phyloP scores from a whole-genome alignment of 768 basidiomycete genomes.

The Lactarius hengduanensis region DNA sequence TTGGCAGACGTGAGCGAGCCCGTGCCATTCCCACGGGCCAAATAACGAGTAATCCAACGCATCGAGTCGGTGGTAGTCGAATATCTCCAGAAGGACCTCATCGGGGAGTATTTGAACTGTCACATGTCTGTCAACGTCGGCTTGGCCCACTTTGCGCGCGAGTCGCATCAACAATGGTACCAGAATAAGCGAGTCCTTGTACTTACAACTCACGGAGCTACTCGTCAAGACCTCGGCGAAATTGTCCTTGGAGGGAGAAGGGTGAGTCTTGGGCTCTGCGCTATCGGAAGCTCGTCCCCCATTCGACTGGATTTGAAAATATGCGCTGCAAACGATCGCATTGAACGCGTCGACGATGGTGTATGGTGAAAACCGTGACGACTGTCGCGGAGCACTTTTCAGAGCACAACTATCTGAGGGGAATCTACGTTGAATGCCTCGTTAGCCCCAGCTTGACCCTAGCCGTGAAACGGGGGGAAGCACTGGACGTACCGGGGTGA shows the following conservation, averaged over 20 bases:
- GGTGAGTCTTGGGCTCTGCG: not conserved
- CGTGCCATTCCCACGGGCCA: constrained; percentile 23
- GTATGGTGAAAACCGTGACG: not conserved
- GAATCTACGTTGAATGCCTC: not conserved
- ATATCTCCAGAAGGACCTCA: constrained; percentile 22
- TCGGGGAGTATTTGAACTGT: constrained; percentile 17
- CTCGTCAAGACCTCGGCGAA: not conserved
- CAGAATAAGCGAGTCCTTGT: not conserved
- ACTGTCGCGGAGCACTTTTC: not conserved
- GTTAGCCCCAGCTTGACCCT: not conserved
- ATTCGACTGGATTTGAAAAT: constrained; percentile 16
- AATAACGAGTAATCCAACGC: constrained; percentile 8
- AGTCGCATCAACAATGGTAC: not conserved
- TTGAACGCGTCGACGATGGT: constrained; percentile 6
- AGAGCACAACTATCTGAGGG: not conserved
- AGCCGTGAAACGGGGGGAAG: not conserved
- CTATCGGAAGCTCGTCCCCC: constrained; percentile 4
- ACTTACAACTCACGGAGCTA: constrained; percentile 1
- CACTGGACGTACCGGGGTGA: constrained; percentile 7
- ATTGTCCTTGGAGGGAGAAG: constrained; percentile 4
- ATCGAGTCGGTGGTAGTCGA: constrained; percentile 14
- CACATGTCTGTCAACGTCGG: not conserved
- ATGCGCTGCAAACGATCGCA: constrained; percentile 11
- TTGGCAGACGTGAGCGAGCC: constrained; percentile 21
- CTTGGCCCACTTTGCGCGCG: not conserved